Conservation (phyloP, 805 yeast genomes). For the Jamesozyma spencerorum region DNA sequence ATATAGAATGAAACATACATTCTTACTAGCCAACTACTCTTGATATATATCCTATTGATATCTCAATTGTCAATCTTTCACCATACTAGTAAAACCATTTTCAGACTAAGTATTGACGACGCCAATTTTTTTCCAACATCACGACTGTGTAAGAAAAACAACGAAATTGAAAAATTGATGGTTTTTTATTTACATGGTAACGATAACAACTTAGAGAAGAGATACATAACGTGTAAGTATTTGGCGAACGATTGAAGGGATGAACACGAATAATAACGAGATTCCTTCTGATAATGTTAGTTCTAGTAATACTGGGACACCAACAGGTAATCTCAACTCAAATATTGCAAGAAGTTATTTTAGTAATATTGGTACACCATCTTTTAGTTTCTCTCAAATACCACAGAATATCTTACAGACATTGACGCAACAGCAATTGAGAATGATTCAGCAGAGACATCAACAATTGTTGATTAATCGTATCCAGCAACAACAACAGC, state of each 20-base stretch:
- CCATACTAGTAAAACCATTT: no score
- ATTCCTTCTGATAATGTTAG: neutral
- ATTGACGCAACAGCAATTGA: constrained; percentile 26
- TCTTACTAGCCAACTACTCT: neutral
- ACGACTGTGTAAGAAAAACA: no score
- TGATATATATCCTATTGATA: no score
- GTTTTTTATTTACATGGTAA: neutral
- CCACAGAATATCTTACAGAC: constrained; percentile 28
- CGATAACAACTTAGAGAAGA: neutral
- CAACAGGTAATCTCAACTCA: neutral
- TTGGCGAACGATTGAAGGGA: no score
- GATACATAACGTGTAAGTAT: no score
- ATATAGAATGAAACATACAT: constrained; percentile 27
- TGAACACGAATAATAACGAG: constrained; percentile 3
- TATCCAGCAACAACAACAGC: constrained; percentile 22
- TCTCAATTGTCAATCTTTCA: neutral
- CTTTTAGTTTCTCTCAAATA: constrained; percentile 27
- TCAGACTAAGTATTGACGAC: no score
- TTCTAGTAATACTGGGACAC: neutral
- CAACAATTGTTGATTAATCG: constrained; percentile 26
- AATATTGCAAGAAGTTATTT: constrained; percentile 8
- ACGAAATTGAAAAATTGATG: neutral
- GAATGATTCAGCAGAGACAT: constrained; percentile 29
- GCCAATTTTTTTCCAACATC: no score
- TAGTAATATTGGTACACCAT: constrained; percentile 29